Evolutionary conservation across 208 protist species (phyloP).

Genomic region (Acanthamoeba lugdunensis): DNA sequence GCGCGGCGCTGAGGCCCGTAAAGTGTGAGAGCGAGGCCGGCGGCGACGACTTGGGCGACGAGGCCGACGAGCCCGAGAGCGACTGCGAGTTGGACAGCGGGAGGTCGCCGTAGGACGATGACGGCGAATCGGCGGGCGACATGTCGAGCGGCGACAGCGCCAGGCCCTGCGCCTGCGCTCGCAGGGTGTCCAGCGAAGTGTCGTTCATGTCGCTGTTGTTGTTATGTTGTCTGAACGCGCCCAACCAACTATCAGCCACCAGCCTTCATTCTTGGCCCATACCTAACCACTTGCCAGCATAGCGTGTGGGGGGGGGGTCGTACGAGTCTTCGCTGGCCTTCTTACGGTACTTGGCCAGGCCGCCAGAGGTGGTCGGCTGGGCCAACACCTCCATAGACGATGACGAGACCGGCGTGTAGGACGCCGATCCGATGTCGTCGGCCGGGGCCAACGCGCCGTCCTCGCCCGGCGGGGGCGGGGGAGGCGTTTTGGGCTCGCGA

Average conservation of each 20-base stretch:
- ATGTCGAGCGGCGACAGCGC: not conserved
- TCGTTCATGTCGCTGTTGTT: not conserved
- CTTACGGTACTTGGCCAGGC: not conserved
- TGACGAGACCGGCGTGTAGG: no score
- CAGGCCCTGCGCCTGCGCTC: not conserved
- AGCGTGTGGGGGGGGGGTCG: not conserved
- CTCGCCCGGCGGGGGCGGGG: not conserved
- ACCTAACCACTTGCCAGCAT: not conserved
- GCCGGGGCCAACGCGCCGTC: not conserved
- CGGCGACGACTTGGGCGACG: constrained; percentile 31
- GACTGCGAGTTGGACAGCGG: not conserved
- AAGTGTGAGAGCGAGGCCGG: not conserved
- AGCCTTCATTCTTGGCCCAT: no score
- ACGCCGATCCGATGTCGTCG: not conserved
- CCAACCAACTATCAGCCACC: no score
- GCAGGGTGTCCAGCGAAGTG: not conserved
- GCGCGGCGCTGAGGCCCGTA: not conserved
- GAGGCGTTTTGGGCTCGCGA: not conserved
- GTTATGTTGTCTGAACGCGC: no score
- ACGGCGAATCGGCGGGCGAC: not conserved
- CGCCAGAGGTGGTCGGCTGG: not conserved
- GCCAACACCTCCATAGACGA: no score
- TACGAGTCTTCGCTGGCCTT: not conserved
- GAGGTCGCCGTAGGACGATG: constrained; percentile 16
- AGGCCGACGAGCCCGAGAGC: not conserved